phyloP scores from a whole-genome alignment of 306 rosid genomes.

The Fragaria vesca region DNA sequence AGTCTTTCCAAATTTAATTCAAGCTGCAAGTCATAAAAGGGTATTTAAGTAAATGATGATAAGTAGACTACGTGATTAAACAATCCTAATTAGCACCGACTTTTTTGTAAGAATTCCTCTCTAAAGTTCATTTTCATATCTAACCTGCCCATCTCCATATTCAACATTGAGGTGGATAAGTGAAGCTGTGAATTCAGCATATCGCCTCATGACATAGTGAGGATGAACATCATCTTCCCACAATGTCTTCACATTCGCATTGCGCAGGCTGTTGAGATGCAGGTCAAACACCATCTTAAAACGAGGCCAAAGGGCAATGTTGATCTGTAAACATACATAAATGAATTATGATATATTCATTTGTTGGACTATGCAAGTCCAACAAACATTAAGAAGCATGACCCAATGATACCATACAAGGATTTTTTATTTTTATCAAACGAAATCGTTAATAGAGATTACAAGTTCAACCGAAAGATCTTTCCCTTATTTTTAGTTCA shows the following conservation, averaged over 20 bases:
- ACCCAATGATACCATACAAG: neutral
- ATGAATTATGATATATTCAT: neutral
- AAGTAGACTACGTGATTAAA: conserved; percentile 11
- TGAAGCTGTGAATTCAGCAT: conserved; percentile 96
- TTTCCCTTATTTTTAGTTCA: neutral
- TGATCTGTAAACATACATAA: conserved; percentile 52
- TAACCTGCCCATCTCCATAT: conserved; percentile 92
- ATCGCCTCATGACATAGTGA: conserved; percentile 96
- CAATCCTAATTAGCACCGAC: neutral
- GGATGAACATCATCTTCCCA: conserved; percentile 99
- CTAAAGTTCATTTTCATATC: conserved; percentile 26
- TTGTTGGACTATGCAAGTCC: neutral
- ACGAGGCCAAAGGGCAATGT: conserved; percentile 94
- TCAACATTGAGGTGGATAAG: conserved; percentile 86
- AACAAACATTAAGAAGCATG: neutral
- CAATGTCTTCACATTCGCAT: conserved; percentile 77
- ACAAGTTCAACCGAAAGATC: neutral
- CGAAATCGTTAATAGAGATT: neutral
- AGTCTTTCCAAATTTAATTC: conserved; percentile 83
- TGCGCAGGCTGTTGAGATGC: conserved; percentile 89
- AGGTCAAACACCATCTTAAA: conserved; percentile 96
- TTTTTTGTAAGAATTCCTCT: neutral
- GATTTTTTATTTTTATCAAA: neutral
- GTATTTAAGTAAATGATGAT: conserved; percentile 3
- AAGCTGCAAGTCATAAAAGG: conserved; percentile 53